These are phyloP conservation scores for Suhomyces terraborum DNA, from an alignment of 1,139 yeast genomes.

Conservation along the genomic window DNA sequence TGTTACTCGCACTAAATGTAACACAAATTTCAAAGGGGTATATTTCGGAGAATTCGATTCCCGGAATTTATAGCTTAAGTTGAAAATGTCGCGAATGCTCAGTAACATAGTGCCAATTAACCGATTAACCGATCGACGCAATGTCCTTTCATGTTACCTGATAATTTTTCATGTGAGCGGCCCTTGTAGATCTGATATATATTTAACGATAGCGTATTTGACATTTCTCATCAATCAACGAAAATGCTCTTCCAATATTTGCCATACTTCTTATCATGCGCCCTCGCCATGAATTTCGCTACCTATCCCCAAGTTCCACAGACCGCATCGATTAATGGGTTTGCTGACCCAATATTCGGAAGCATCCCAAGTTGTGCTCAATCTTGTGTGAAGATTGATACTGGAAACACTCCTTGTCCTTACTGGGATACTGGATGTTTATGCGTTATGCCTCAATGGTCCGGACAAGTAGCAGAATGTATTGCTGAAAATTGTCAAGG, in stretches of 20 bases:
- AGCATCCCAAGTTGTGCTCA: slow-evolving; percentile 47
- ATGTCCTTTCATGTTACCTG: too few relatives aligned
- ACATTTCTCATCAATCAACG: neutral
- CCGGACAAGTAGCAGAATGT: slow-evolving; percentile 48
- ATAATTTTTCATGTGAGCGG: too few relatives aligned
- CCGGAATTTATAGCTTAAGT: too few relatives aligned
- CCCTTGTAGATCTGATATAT: neutral
- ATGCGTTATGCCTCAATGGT: slow-evolving; percentile 53
- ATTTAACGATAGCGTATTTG: too few relatives aligned
- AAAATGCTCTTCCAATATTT: neutral
- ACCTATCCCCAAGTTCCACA: slow-evolving; percentile 52
- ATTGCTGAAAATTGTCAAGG: slow-evolving; percentile 45
- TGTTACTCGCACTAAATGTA: too few relatives aligned
- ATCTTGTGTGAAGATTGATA: slow-evolving; percentile 39
- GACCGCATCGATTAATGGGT: slow-evolving; percentile 54
- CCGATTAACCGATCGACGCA: too few relatives aligned
- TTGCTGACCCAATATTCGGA: slow-evolving; percentile 47
- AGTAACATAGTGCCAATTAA: too few relatives aligned
- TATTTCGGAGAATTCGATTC: too few relatives aligned
- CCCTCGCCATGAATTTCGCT: slow-evolving; percentile 20
- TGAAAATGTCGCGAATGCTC: too few relatives aligned
- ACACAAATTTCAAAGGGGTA: too few relatives aligned
- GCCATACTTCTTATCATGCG: neutral
- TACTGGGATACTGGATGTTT: slow-evolving; percentile 59
- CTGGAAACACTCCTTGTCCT: slow-evolving; percentile 48